phyloP scores from a whole-genome alignment of 306 rosid genomes.

The Quercus cerris region DNA sequence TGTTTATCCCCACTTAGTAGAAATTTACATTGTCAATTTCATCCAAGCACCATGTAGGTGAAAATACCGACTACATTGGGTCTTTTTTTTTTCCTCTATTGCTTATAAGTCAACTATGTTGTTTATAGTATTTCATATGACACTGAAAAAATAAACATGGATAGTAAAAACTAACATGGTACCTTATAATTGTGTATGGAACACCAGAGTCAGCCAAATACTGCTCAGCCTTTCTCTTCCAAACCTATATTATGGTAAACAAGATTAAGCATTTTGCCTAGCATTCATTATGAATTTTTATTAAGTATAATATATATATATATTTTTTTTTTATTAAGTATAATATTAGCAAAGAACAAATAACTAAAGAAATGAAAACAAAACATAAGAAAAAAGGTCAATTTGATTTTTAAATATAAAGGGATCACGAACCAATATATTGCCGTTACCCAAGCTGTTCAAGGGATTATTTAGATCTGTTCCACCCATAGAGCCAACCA shows the following conservation, averaged over 20 bases:
- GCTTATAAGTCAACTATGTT: neutral
- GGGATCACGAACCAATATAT: constrained; percentile 73
- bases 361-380: neutral
- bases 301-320: no score
- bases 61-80: neutral
- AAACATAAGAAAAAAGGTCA: constrained; percentile 3
- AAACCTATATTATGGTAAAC: constrained; percentile 44
- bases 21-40: no score
- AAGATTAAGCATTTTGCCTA: neutral
- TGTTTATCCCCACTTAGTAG: neutral
- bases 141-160: neutral
- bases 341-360: neutral
- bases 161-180: neutral
- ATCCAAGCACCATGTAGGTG: neutral
- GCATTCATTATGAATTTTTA: neutral
- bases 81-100: no score
- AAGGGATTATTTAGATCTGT: constrained; percentile 70
- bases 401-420: constrained; percentile 1
- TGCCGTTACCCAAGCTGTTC: constrained; percentile 86
- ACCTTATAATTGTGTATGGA: constrained; percentile 94
- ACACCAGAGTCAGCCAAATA: constrained; percentile 89
- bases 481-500: constrained; percentile 98
- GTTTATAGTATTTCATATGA: neutral
- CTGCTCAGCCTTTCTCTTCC: constrained; percentile 98
- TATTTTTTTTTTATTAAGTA: neutral